Base-by-base conservation (phyloP, 2,329 filamentous ascomycete species). In the Ceratocystis lukuohia region DNA sequence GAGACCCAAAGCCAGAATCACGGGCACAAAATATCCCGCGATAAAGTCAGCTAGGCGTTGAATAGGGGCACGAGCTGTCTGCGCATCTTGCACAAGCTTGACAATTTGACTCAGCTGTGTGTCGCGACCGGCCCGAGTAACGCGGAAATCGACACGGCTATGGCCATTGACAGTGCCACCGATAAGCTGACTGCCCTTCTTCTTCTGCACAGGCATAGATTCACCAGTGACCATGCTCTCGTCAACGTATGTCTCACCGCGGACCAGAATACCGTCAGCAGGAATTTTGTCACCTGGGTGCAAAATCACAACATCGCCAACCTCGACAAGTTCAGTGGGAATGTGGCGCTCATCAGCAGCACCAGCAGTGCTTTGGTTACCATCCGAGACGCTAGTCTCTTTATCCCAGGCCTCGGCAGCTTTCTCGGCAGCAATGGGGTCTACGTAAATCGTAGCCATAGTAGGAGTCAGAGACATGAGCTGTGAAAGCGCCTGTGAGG, bases 201-300 rank as follows among this genome's bases (percentile, higher is more conserved):
- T 87, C 77, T 99, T 99, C 71, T 91, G 85, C 45, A 97, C 91
- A 0, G 94, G 93, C 83, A 96, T 93, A 2, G 94, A 89, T 77
- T 99, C 94, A 70, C 94, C 94, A 5, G 94, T 99, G 62, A 99
- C 92, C 93, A 97, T 97, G 73, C 91, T 96, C 77, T 99, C 94
- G 70, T 99, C 91, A 25, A 96, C 84, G 72, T 95, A 96, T 45
- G 91, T 96, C 75, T 96, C 90, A 41, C 94, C 94, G 65, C 88
- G 85, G 66, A 91, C 90, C 64, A 99, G 83, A 7, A 85, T 82
- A 61, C 94, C 94, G 74, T 99, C 94, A 1, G 93, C 93, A 1
- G 94, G 93, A 67, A 99, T 91, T 78, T 97, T 97, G 77, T 97
- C 94, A 65, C 94, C 94, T 5, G 94, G 94, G 66, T 91, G 88